These are phyloP conservation scores for Podospora tetraspora DNA, from an alignment of 495 filamentous ascomycete species.

Conservation along the genomic window DNA sequence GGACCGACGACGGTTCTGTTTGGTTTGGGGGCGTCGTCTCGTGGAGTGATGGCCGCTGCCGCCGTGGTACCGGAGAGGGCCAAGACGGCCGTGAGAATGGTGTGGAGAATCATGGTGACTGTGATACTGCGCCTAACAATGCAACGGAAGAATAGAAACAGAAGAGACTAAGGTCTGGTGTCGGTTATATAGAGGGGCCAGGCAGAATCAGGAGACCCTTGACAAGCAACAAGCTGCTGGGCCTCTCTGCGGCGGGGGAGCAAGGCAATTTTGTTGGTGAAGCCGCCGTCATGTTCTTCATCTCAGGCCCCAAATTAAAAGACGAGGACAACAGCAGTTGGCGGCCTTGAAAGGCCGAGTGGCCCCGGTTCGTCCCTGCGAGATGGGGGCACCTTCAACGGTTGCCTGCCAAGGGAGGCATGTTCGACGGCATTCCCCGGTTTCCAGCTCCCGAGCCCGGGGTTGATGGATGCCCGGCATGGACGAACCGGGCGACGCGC, in stretches of 20 bases:
- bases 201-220: background rate
- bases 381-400: background rate
- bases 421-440: background rate
- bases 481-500: background rate
- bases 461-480: background rate
- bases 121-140: background rate
- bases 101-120: background rate
- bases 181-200: background rate
- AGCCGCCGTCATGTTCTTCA: background rate
- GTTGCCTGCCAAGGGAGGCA: background rate
- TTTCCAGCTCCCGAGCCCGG: background rate
- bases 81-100: background rate
- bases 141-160: background rate
- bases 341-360: background rate
- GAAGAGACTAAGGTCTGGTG: background rate
- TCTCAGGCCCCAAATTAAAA: background rate
- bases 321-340: background rate
- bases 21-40: background rate
- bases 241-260: background rate
- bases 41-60: background rate
- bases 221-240: background rate
- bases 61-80: background rate
- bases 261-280: background rate
- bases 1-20: background rate
- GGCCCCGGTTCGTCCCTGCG: background rate